Percentiles rank a stretch among this genome's conserved stretches.
Conservation (phyloP, 306 rosid genomes). For the Trifolium pratense region DNA sequence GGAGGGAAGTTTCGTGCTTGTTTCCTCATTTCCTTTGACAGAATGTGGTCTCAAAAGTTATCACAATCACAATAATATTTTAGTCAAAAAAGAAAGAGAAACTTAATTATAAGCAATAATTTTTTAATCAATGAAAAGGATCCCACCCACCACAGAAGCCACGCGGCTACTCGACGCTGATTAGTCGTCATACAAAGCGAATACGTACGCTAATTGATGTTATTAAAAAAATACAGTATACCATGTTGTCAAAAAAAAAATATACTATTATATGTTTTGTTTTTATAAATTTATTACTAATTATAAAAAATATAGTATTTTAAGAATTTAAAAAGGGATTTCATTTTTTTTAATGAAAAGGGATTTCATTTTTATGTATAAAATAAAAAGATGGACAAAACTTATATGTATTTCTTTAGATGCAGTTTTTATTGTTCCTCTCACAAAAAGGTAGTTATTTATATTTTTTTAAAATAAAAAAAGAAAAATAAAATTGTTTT, state of each 20-base stretch:
- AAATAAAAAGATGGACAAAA: no score
- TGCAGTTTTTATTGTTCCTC: no score
- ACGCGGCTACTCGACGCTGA: slow-evolving; percentile 89
- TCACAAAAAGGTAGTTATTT: no score
- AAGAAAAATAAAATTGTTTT: no score
- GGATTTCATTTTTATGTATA: no score
- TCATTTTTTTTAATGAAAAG: no score
- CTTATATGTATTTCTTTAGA: no score
- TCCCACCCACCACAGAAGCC: slow-evolving; percentile 45
- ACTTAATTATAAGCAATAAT: neutral
- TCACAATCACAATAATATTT: neutral
- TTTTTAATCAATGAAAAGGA: neutral
- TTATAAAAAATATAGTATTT: neutral
- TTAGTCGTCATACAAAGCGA: slow-evolving; percentile 10
- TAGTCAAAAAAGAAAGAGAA: neutral
- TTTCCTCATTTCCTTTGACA: neutral
- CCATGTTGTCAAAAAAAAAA: no score
- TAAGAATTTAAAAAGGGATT: no score
- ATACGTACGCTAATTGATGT: neutral
- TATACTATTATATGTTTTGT: neutral
- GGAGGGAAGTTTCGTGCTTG: slow-evolving; percentile 1
- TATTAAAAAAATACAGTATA: neutral
- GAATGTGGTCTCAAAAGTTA: neutral
- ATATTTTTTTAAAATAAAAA: no score
- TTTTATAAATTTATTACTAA: neutral